Evolutionary conservation across 169 alveolate genomes (phyloP).

Genomic region (Plasmodium blacklocki): DNA sequence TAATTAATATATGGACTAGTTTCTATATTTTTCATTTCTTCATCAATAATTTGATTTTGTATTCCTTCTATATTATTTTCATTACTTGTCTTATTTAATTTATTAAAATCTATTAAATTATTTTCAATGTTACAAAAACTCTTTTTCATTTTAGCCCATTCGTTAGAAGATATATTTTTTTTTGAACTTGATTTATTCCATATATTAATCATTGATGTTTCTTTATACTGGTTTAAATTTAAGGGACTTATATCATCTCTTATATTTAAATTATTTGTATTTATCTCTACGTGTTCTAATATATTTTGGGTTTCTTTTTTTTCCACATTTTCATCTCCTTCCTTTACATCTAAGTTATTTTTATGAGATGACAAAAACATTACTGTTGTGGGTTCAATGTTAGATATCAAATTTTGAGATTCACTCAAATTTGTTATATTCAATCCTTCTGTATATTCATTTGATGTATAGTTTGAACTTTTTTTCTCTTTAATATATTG

Average conservation of each 20-base stretch:
- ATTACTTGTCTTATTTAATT: background rate
- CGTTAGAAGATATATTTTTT: constrained; percentile 31
- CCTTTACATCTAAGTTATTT: background rate
- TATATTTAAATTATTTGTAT: too few relatives aligned
- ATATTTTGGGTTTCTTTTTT: background rate
- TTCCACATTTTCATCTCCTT: background rate
- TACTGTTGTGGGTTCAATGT: too few relatives aligned
- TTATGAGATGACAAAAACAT: background rate
- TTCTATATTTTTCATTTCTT: background rate
- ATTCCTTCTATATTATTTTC: background rate
- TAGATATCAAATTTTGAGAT: too few relatives aligned
- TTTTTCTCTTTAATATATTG: background rate
- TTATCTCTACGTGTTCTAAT: background rate
- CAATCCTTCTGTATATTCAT: background rate
- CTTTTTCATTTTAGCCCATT: constrained; percentile 61
- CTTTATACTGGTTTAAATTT: background rate
- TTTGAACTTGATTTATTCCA: background rate
- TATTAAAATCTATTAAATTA: constrained; percentile 20
- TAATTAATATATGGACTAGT: background rate
- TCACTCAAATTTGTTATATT: too few relatives aligned
- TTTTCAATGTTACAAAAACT: constrained; percentile 52
- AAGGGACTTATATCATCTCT: constrained; percentile 9
- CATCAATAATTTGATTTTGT: background rate
- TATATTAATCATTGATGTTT: too few relatives aligned
- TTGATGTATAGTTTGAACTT: background rate